Conservation (phyloP, 371 early-diverging fungal species). For the Rhizopus delemar region DNA sequence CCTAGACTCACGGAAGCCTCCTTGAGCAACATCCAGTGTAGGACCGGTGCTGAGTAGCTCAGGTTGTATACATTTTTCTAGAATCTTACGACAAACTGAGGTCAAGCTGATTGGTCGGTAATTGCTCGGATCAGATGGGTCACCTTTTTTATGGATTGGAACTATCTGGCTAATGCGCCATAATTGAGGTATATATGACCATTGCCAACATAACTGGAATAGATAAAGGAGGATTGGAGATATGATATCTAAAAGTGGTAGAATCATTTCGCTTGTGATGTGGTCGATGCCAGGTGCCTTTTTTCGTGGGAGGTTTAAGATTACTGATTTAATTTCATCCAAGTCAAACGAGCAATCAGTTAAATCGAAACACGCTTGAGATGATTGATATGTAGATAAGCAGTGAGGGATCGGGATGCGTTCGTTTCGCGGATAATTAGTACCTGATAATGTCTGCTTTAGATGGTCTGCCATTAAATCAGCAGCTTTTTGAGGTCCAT, state of each 20-base stretch:
- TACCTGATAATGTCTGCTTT: no score
- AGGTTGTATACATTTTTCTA: conserved; percentile 11
- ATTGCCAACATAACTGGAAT: conserved; percentile 27
- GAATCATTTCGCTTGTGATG: conserved; percentile 29
- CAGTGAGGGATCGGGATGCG: no score
- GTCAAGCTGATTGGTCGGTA: conserved; percentile 21
- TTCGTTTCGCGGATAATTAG: no score
- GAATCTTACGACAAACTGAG: conserved; percentile 9
- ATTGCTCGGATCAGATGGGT: conserved; percentile 9
- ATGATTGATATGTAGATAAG: neutral
- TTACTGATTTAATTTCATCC: neutral
- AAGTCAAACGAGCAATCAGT: conserved; percentile 1
- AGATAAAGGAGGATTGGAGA: conserved; percentile 5
- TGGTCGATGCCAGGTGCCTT: conserved; percentile 32
- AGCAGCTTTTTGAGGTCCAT: conserved; percentile 3
- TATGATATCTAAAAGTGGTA: conserved; percentile 9
- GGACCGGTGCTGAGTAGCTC: neutral
- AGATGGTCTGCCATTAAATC: neutral
- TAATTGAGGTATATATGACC: conserved; percentile 17
- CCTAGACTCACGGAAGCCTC: conserved; percentile 5
- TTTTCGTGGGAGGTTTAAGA: conserved; percentile 2
- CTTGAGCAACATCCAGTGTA: conserved; percentile 7
- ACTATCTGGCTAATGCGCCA: conserved; percentile 32
- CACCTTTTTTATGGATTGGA: conserved; percentile 28
- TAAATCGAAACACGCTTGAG: neutral